A percentile compares a stretch with the other conserved stretches of the same genome.
phyloP scores from a whole-genome alignment of 306 rosid species.

The Acacia crassicarpa region DNA sequence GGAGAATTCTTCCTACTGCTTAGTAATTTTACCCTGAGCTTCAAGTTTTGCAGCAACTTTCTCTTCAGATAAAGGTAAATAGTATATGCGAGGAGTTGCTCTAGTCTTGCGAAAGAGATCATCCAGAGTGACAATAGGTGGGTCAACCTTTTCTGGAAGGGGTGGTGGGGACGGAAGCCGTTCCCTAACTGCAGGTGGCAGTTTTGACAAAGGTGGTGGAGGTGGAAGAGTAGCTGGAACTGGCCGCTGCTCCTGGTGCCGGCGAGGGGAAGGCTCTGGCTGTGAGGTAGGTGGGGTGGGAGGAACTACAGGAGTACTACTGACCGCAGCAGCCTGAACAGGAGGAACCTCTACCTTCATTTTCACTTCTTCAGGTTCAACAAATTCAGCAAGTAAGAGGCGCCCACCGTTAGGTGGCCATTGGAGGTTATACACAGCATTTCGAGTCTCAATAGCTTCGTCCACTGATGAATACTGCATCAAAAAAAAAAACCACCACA shows the following conservation, averaged over 20 bases:
- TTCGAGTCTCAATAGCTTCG: conserved; percentile 84
- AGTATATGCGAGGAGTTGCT: conserved; percentile 90
- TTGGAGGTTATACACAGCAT: conserved; percentile 86
- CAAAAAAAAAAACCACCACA: conserved; percentile 21
- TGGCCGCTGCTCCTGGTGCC: conserved; percentile 44
- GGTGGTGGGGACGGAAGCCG: conserved; percentile 91
- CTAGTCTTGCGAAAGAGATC: conserved; percentile 92
- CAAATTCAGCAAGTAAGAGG: conserved; percentile 76
- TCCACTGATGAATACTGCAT: conserved; percentile 79
- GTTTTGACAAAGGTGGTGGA: conserved; percentile 53
- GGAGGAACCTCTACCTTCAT: conserved; percentile 63
- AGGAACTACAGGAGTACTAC: conserved; percentile 46
- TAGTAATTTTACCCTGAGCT: conserved; percentile 48
- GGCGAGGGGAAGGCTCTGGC: conserved; percentile 49
- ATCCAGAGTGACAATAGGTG: conserved; percentile 85
- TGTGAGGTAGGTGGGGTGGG: conserved; percentile 45
- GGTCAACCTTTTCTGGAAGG: conserved; percentile 61
- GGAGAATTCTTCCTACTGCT: conserved; percentile 41
- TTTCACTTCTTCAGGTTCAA: conserved; percentile 87
- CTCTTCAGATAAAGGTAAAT: conserved; percentile 85
- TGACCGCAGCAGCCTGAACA: conserved; percentile 53
- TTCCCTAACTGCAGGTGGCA: conserved; percentile 60
- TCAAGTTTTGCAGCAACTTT: conserved; percentile 76
- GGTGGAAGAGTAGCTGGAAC: conserved; percentile 46
- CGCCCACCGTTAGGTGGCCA: conserved; percentile 99